Base-by-base conservation (phyloP, 768 basidiomycete species). In the Panus rudis region DNA sequence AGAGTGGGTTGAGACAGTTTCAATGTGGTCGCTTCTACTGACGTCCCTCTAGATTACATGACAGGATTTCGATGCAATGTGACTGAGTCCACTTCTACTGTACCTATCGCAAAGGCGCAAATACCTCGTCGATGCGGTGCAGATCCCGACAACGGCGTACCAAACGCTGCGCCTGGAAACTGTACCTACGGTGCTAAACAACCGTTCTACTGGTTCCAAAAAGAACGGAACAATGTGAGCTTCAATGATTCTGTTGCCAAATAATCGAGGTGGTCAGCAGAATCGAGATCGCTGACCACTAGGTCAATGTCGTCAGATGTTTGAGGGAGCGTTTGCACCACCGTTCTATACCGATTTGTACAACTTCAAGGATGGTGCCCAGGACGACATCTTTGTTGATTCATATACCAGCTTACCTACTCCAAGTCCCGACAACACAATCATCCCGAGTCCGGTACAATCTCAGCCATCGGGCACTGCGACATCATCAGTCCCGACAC, bases 371-470 rank as follows among this genome's bases (percentile, higher is more conserved):
- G 62, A 74, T 44, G 73, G 73, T 30, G 66, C 68, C 6, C 71
- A 75, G 56, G 56, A 73, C 42, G 83, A 87, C 57, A 85, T 87
- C 48, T 86, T 88, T 58, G 61, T 66, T 39, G 71, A 78, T 54
- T 80, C 71, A 2, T 80, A 81, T 35, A 17, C 33, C 6, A 6
- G n/a, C 8, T 16, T 35, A 16, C 33, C 33, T 7, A 14, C 33
- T 35, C 33, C 33, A 17, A 35, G 33, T 35, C 33, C 33, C 21
- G 10, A 7, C 6, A 14, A 35, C n/a, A 35, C 33, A 8, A 20
- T 17, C 6, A 20, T 35, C 6, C 33, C 33, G 16, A 35, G n/a
- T 7, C 33, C 33, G 6, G 33, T 35, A 7, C n/a, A n/a, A n/a
- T n/a, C n/a, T n/a, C n/a, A n/a, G n/a, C n/a, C n/a, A n/a, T n/a